Base-by-base conservation (phyloP, 1,139 yeast genomes). In the Starmera stellimalicola region DNA sequence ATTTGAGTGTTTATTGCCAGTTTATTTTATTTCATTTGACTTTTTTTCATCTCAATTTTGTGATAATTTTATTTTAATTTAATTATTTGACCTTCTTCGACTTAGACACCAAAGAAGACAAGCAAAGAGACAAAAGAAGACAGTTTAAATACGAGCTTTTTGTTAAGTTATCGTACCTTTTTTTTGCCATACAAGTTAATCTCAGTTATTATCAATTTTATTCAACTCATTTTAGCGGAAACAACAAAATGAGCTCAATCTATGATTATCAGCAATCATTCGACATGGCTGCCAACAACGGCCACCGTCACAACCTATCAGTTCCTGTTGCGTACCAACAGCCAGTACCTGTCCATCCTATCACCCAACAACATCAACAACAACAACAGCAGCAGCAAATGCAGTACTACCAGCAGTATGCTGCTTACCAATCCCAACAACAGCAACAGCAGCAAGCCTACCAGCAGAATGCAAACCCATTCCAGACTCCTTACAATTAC, bases 131-230 rank as follows among this genome's bases (percentile, higher is more conserved):
- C 11, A 6, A 8, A 19, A 22, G 12, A 22, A 22, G 6, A n/a
- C 25, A 22, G 25, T 22, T 22, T 22, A 23, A 17, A 20, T 19
- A 29, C 36, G 36, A 33, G 33, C 36, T 33, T 33, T 33, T 33
- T 26, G 23, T 22, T 33, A 33, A 33, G 44, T 41, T 33, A 41
- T 41, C 44, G 44, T 35, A 38, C 24, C 10, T n/a, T 20, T 10
- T 10, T 20, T n/a, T 20, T n/a, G 10, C 10, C 24, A 10, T 20
- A 10, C n/a, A 10, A 10, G 24, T 20, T 20, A n/a, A 20, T n/a
- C n/a, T n/a, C n/a, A n/a, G n/a, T n/a, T n/a, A n/a, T n/a, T n/a
- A n/a, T n/a, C n/a, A n/a, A n/a, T n/a, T n/a, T n/a, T n/a, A 20
- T 20, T 20, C n/a, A 20, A 20, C 24, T 10, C 10, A 10, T 20